phyloP scores from a whole-genome alignment of 106 monocot genomes.

The Allium cepa region DNA sequence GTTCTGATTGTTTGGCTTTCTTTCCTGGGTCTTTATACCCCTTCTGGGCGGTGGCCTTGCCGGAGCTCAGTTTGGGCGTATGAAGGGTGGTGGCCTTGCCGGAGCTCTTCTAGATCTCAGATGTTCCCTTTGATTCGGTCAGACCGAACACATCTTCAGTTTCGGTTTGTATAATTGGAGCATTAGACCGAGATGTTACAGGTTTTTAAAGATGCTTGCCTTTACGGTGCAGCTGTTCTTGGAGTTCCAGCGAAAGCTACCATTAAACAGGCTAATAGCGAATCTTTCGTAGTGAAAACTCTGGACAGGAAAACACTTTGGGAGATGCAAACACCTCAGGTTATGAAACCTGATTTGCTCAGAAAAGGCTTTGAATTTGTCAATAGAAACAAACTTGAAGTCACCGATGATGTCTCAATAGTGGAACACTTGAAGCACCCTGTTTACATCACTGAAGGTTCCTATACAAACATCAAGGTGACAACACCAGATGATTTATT shows the following conservation, averaged over 20 bases:
- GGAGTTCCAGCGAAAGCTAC: conserved; percentile 98
- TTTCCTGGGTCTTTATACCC: no score
- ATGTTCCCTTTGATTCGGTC: no score
- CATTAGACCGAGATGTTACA: no score
- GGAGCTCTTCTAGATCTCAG: no score
- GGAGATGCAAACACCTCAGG: conserved; percentile 99
- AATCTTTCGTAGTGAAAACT: conserved; percentile 86
- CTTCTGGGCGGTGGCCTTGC: no score
- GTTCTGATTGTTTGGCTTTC: no score
- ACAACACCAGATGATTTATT: conserved; percentile 96
- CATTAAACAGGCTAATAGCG: conserved; percentile 83
- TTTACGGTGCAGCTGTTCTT: conserved; percentile 96
- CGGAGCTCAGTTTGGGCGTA: no score
- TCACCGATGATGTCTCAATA: conserved; percentile 98
- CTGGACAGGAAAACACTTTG: conserved; percentile 92
- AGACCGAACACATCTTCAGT: no score
- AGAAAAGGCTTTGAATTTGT: no score
- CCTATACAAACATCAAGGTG: conserved; percentile 98
- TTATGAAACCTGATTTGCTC: no score
- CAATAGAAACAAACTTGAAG: conserved; percentile 79
- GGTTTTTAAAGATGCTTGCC: conserved; percentile 85
- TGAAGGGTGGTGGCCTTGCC: no score
- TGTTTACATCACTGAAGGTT: conserved; percentile 94
- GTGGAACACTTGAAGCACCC: conserved; percentile 97
- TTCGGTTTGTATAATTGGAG: no score